Conservation (phyloP, 1,284 basidiomycete genomes). For the Sanghuangporus baumii region DNA sequence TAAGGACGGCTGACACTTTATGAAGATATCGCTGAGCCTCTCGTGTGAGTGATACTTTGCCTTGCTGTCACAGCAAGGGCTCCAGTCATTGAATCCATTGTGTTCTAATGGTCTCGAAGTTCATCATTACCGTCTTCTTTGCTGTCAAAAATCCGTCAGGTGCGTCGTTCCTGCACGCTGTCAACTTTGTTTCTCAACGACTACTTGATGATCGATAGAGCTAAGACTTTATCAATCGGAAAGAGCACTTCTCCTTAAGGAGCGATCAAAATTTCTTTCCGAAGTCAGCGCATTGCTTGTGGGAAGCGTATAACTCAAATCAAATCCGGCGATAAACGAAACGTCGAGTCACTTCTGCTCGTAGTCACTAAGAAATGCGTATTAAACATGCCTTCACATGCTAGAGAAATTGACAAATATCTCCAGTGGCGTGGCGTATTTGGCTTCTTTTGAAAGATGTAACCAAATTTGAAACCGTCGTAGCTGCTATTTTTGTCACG, state of each 20-base stretch:
- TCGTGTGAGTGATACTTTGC: not conserved
- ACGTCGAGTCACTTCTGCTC: too few relatives aligned
- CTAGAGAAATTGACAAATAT: not conserved
- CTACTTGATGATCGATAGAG: not conserved
- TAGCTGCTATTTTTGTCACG: not conserved
- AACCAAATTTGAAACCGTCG: not conserved
- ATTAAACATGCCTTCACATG: too few relatives aligned
- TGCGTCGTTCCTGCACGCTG: slow-evolving; percentile 2
- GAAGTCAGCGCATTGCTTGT: not conserved
- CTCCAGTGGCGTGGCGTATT: not conserved
- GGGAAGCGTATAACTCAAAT: too few relatives aligned
- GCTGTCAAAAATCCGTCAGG: not conserved
- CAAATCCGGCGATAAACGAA: too few relatives aligned
- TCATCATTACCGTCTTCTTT: not conserved
- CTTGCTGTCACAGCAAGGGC: not conserved
- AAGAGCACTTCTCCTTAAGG: not conserved
- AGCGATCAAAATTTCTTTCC: not conserved
- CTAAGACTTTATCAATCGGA: not conserved
- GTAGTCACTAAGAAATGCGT: too few relatives aligned
- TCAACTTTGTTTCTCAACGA: not conserved
- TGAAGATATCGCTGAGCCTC: not conserved
- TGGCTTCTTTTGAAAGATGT: not conserved
- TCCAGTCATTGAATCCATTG: not conserved
- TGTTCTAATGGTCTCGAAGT: not conserved
- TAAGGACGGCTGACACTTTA: not conserved